Evolutionary conservation across 306 rosid species (phyloP), one percentile per base, ranked within the genome.

Genomic region (Medicago ruthenica): DNA sequence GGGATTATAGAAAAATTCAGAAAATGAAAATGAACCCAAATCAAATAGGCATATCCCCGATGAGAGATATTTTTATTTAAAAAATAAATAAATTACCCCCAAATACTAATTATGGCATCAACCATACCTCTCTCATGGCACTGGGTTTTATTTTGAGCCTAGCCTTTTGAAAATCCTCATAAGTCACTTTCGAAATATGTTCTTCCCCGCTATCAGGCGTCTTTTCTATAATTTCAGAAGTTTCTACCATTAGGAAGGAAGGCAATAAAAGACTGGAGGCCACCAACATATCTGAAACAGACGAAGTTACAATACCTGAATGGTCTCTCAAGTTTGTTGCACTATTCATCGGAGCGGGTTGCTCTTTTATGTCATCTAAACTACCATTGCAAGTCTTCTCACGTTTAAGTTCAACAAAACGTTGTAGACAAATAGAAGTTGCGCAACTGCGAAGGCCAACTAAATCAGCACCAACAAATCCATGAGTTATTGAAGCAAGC

Each of bases 111-210:
- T 34, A 34, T 74, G 20, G 21, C 24, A 81, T 66, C 36, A 51
- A 54, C 44, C 80, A 79, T 86, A 94, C 98, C 96, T 94, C 98
- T 81, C 97, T 86, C 97, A 94, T 94, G 81, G 98, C 98, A 90
- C 97, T 94, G 62, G 97, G 98, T 70, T 91, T 83, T 76, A 92
- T 90, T 90, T 80, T 87, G 83, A 84, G 80, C 83, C 80, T 86
- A 58, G 98, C 96, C 83, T 84, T 86, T 85, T 85, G 90, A 85
- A 94, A 94, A 85, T 92, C 96, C 75, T 90, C 96, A 82, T 83
- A 90, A 74, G 57, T 72, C 72, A 92, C 86, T 79, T 78, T 34
- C 37, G 7, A 34, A 34, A 34, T 34, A 34, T 34, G 37, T 34
- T 34, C 37, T 34, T 34, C 37, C 0, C 37, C 7, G 37, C 37